Evolutionary conservation across 169 alveolate species (phyloP).

Genomic region (Cyclospora cayetanensis): DNA sequence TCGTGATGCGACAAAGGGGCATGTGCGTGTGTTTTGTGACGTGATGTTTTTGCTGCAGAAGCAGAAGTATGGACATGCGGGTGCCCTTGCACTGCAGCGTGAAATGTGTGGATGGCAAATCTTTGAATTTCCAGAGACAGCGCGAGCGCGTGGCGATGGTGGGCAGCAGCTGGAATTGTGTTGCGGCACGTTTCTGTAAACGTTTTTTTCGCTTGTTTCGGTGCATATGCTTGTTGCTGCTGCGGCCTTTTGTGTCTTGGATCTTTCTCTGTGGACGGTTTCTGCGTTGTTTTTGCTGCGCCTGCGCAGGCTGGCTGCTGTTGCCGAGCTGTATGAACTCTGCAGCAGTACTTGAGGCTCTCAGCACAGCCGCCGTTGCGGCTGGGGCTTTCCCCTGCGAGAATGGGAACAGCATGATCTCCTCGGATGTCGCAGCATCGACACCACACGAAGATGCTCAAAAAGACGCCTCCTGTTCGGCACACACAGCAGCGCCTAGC

Average conservation of each 20-base stretch:
- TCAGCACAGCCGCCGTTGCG: background rate
- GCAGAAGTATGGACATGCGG: too few species aligned
- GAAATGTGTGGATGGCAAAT: too few species aligned
- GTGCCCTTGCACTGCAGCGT: too few species aligned
- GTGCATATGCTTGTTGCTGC: background rate
- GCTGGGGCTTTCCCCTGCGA: too few species aligned
- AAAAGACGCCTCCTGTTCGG: background rate
- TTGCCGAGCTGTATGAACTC: slow-evolving; percentile 13
- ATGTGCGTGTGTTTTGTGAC: too few species aligned
- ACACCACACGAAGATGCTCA: background rate
- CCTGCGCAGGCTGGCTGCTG: background rate
- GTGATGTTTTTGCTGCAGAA: too few species aligned
- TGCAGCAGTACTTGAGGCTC: background rate
- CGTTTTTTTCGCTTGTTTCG: background rate
- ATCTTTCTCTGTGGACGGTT: background rate
- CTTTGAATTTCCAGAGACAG: too few species aligned
- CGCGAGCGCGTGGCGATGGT: too few species aligned
- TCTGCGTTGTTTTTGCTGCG: background rate
- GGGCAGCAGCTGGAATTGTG: too few species aligned
- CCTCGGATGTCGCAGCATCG: background rate
- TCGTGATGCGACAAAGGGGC: too few species aligned
- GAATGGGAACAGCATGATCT: slow-evolving; percentile 20
- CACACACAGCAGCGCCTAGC: background rate
- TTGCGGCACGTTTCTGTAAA: too few species aligned
- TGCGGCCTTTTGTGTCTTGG: background rate